phyloP scores from a whole-genome alignment of 148 eudicot genomes.

The Selenicereus undatus region DNA sequence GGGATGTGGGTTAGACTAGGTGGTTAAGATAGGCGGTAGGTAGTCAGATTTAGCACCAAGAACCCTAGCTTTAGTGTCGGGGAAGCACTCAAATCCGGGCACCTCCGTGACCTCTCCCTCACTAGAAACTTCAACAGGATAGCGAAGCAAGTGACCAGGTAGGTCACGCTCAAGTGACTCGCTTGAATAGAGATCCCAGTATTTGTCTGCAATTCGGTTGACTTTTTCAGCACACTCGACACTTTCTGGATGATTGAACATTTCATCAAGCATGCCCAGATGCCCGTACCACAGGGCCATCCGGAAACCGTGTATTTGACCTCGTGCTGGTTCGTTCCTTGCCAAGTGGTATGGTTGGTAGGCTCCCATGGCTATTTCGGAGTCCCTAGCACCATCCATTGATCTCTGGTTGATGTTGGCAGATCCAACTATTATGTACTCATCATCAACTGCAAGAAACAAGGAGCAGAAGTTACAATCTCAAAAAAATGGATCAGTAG shows the following conservation, averaged over 20 bases:
- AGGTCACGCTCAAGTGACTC: background rate
- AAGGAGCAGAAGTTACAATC: background rate
- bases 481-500: background rate
- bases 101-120: background rate
- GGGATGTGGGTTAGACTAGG: conserved; percentile 8
- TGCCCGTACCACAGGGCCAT: conserved; percentile 11
- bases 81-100: conserved; percentile 3
- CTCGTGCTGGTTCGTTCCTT: background rate
- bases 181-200: conserved; percentile 6
- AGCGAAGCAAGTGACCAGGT: conserved; percentile 12
- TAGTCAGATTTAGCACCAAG: conserved; percentile 33
- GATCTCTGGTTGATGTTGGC: conserved; percentile 14
- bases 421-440: conserved; percentile 12
- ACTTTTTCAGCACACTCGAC: background rate
- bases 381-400: conserved; percentile 14
- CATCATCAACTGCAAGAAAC: conserved; percentile 5
- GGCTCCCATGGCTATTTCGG: conserved; percentile 10
- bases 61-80: conserved; percentile 38
- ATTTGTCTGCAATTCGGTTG: conserved; percentile 6
- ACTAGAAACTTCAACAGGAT: background rate
- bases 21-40: conserved; percentile 51
- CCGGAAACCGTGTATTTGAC: background rate
- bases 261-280: background rate
- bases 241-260: background rate
- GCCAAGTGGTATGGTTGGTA: conserved; percentile 7